Percentiles rank a stretch among this genome's conserved stretches.
Evolutionary conservation across 2,329 filamentous ascomycete species (phyloP).

Genomic region (Alternaria metachromatica): DNA sequence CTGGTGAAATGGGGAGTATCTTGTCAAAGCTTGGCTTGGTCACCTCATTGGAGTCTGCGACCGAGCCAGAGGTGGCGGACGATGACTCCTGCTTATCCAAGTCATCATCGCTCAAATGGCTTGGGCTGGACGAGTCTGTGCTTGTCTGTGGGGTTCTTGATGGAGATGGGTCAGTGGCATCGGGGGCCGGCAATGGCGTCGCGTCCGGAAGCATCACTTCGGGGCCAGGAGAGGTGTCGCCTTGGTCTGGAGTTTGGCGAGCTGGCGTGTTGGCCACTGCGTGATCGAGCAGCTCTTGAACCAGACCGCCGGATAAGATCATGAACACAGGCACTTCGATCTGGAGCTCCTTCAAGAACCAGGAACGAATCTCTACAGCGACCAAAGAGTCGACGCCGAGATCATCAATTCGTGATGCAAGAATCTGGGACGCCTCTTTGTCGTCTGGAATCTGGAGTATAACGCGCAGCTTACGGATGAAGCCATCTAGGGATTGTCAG

Average conservation of each 20-base stretch:
- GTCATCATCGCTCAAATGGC: conserved; percentile 6
- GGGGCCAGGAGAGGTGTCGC: no score
- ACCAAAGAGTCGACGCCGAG: conserved; percentile 50
- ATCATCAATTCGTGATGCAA: conserved; percentile 20
- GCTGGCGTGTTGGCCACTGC: conserved; percentile 1
- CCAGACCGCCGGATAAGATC: conserved; percentile 48
- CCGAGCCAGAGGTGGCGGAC: conserved; percentile 3
- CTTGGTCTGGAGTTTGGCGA: not conserved
- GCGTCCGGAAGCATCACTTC: not conserved
- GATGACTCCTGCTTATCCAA: conserved; percentile 1
- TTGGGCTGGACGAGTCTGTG: conserved; percentile 2
- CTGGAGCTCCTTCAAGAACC: conserved; percentile 57
- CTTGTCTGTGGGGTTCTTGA: not conserved
- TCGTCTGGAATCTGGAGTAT: not conserved
- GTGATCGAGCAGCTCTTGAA: conserved; percentile 6
- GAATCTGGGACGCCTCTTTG: not conserved
- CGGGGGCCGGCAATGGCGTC: not conserved
- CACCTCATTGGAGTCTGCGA: not conserved
- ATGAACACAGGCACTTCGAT: conserved; percentile 57
- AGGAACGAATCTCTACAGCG: conserved; percentile 53
- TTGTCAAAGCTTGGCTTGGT: not conserved
- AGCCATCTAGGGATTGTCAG: not conserved
- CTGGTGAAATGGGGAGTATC: conserved; percentile 46
- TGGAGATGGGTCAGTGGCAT: not conserved
- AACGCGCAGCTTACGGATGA: not conserved